A percentile compares a stretch with the other conserved stretches of the same genome.
These are phyloP conservation scores for Physcia stellaris DNA, from an alignment of 495 filamentous ascomycete species.

Conservation along the genomic window DNA sequence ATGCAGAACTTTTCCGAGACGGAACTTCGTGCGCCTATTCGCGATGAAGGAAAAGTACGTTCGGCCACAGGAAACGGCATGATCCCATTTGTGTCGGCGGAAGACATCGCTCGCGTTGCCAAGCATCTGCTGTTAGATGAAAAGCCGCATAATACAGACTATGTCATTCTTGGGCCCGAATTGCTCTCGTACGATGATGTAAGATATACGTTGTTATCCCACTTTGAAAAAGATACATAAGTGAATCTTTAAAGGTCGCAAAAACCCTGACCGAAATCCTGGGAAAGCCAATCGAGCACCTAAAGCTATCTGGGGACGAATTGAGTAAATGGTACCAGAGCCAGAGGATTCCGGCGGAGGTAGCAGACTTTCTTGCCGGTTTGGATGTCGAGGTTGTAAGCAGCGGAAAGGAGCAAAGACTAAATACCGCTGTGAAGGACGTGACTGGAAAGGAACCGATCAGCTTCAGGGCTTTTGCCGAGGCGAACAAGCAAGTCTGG, in stretches of 20 bases:
- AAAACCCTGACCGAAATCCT: constrained; percentile 26
- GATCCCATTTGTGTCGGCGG: constrained; percentile 29
- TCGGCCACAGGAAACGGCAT: constrained; percentile 29
- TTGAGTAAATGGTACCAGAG: constrained; percentile 13
- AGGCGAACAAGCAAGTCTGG: constrained; percentile 12
- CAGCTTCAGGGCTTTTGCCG: constrained; percentile 22
- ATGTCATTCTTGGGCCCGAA: constrained; percentile 31
- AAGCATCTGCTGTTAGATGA: constrained; percentile 24
- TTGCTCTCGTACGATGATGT: constrained; percentile 33
- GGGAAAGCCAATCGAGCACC: constrained; percentile 27
- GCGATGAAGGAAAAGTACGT: constrained; percentile 28
- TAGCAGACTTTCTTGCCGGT: constrained; percentile 19
- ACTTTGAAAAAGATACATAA: neutral
- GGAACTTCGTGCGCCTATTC: constrained; percentile 19
- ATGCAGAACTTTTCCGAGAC: constrained; percentile 17
- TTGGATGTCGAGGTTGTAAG: constrained; percentile 25
- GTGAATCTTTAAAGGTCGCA: constrained; percentile 26
- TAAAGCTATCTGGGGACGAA: constrained; percentile 22
- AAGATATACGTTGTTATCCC: neutral
- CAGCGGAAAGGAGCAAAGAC: constrained; percentile 24
- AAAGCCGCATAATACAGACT: constrained; percentile 29
- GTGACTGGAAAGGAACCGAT: constrained; percentile 22
- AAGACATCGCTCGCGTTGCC: constrained; percentile 34
- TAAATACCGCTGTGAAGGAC: constrained; percentile 23
- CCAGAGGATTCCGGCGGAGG: constrained; percentile 22